phyloP scores from a whole-genome alignment of 1,284 basidiomycete species.

The Irpex sp. region DNA sequence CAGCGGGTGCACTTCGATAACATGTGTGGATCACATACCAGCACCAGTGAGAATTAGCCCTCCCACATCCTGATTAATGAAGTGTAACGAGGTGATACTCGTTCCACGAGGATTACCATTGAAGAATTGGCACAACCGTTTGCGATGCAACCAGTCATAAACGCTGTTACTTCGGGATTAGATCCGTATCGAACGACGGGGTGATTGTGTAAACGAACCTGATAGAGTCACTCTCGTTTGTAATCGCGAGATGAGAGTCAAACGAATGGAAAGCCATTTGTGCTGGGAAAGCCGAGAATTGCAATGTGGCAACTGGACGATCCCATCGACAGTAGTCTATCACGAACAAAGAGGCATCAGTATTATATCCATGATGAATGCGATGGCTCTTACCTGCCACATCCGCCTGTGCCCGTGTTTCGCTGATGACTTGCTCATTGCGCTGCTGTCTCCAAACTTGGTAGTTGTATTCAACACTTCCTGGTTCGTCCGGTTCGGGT shows the following conservation, averaged over 20 bases:
- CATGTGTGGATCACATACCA: slow-evolving; percentile 44
- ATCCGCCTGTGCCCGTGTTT: slow-evolving; percentile 68
- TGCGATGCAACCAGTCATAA: slow-evolving; percentile 90
- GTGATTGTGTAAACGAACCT: slow-evolving; percentile 50
- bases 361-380: neutral
- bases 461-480: slow-evolving; percentile 91
- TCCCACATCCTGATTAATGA: slow-evolving; percentile 95
- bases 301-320: slow-evolving; percentile 71
- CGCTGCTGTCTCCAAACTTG: slow-evolving; percentile 94
- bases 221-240: slow-evolving; percentile 85
- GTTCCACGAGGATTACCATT: slow-evolving; percentile 86
- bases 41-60: slow-evolving; percentile 89
- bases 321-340: slow-evolving; percentile 71
- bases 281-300: slow-evolving; percentile 68
- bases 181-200: neutral
- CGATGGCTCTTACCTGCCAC: slow-evolving; percentile 58
- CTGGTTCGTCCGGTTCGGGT: slow-evolving; percentile 94
- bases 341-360: neutral
- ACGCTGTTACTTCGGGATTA: slow-evolving; percentile 47
- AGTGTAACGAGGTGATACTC: slow-evolving; percentile 85
- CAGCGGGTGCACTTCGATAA: neutral
- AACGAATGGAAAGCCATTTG: slow-evolving; percentile 90
- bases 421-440: slow-evolving; percentile 80
- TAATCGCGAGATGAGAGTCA: slow-evolving; percentile 84
- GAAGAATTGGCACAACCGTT: slow-evolving; percentile 78